phyloP scores from a whole-genome alignment of 1,139 yeast species.

The Hyphopichia wangnamkhiaoensis region DNA sequence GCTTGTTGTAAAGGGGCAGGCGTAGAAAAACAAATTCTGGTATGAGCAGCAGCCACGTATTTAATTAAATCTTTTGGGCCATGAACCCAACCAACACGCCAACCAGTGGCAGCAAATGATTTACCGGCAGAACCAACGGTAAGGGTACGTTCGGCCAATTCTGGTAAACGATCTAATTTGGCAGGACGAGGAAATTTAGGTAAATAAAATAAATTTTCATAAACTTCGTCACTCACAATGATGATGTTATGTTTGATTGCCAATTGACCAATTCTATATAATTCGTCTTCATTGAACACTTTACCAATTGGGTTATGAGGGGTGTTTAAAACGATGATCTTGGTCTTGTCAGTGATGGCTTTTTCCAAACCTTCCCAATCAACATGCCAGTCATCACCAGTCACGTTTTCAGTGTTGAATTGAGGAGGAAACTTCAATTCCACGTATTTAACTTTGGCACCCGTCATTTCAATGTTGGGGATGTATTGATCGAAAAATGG shows the following conservation, averaged over 20 bases:
- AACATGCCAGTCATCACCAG: slow-evolving; percentile 84
- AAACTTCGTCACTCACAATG: slow-evolving; percentile 89
- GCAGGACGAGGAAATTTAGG: slow-evolving; percentile 80
- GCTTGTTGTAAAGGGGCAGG: slow-evolving; percentile 97
- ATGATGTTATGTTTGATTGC: slow-evolving; percentile 83
- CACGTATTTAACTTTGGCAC: slow-evolving; percentile 86
- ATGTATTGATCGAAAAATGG: slow-evolving; percentile 97
- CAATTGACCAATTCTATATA: slow-evolving; percentile 70
- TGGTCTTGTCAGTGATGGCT: slow-evolving; percentile 73
- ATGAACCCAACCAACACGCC: slow-evolving; percentile 96
- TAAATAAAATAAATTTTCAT: slow-evolving; percentile 80
- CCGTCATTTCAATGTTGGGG: slow-evolving; percentile 88
- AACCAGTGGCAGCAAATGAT: slow-evolving; percentile 96
- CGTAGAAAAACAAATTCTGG: slow-evolving; percentile 84
- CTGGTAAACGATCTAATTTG: slow-evolving; percentile 64
- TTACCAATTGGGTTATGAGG: slow-evolving; percentile 98
- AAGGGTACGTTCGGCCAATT: slow-evolving; percentile 73
- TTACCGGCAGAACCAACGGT: slow-evolving; percentile 98
- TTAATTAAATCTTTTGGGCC: slow-evolving; percentile 82
- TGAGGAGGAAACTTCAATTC: slow-evolving; percentile 83
- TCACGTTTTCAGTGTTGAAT: slow-evolving; percentile 60
- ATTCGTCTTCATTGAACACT: slow-evolving; percentile 74
- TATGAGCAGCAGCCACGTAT: slow-evolving; percentile 86
- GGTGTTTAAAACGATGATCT: slow-evolving; percentile 82
- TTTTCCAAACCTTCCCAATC: slow-evolving; percentile 75